Evolutionary conservation across 805 yeast species (phyloP).

Genomic region (Starmerella vitae): DNA sequence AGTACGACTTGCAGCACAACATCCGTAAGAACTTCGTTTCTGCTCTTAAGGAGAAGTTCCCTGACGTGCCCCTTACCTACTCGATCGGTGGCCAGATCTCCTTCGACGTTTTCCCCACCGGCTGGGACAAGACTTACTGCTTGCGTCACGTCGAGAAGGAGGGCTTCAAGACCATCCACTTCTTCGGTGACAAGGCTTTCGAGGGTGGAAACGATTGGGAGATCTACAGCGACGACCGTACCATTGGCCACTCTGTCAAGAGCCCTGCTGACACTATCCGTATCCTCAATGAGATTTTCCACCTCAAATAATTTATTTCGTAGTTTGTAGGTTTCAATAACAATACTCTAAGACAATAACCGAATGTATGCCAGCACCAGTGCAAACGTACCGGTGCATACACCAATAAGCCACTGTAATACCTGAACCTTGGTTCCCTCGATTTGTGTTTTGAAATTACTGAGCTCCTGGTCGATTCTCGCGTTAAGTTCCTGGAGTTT

Average conservation of each 20-base stretch:
- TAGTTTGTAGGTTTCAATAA: not conserved
- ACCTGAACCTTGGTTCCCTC: conserved; percentile 93
- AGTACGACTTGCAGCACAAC: conserved; percentile 63
- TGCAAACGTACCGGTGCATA: conserved; percentile 95
- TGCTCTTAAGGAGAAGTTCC: conserved; percentile 70
- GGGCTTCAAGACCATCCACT: conserved; percentile 78
- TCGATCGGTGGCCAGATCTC: conserved; percentile 99
- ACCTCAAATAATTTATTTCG: conserved; percentile 2
- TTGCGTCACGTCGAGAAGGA: conserved; percentile 81
- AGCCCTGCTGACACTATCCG: conserved; percentile 79
- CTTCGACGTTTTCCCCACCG: conserved; percentile 98
- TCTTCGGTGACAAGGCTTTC: conserved; percentile 97
- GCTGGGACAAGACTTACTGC: conserved; percentile 99
- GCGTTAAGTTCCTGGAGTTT: conserved; percentile 92
- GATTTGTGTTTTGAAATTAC: conserved; percentile 88
- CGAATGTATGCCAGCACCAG: conserved; percentile 83
- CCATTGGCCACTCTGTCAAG: conserved; percentile 88
- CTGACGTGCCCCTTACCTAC: conserved; percentile 77
- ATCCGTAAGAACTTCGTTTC: conserved; percentile 73
- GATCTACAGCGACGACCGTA: conserved; percentile 82
- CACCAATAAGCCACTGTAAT: conserved; percentile 97
- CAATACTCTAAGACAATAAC: conserved; percentile 39
- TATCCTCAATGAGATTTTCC: conserved; percentile 71
- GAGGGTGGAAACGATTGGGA: conserved; percentile 97
- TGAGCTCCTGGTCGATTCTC: conserved; percentile 86